Evolutionary conservation across 495 filamentous ascomycete genomes (phyloP).

Genomic region (Penicillium cosmopolitanum): DNA sequence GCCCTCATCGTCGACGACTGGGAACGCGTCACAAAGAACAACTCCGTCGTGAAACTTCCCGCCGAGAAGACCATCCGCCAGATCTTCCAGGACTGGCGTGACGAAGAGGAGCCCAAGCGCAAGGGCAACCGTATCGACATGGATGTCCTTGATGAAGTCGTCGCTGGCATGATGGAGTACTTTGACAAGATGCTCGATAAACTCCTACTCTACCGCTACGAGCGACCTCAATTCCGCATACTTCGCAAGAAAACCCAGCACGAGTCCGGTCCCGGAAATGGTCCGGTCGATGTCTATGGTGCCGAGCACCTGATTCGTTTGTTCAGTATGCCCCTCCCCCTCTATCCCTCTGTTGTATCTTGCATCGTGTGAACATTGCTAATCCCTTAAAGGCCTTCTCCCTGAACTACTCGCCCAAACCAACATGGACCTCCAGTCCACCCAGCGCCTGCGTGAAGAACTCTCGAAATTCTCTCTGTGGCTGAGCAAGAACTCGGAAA

Average conservation of each 20-base stretch:
- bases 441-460: slow-evolving; percentile 85
- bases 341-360: neutral
- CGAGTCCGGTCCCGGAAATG: slow-evolving; percentile 59
- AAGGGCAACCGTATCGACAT: slow-evolving; percentile 60
- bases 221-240: slow-evolving; percentile 81
- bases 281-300: slow-evolving; percentile 80
- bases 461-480: slow-evolving; percentile 78
- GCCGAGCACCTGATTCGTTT: slow-evolving; percentile 88
- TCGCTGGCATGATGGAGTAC: slow-evolving; percentile 83
- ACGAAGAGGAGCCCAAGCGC: slow-evolving; percentile 69
- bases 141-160: slow-evolving; percentile 86
- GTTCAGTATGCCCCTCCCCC: slow-evolving; percentile 66
- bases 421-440: slow-evolving; percentile 92
- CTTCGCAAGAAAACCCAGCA: slow-evolving; percentile 60
- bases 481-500: slow-evolving; percentile 70
- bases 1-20: slow-evolving; percentile 94
- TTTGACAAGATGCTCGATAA: slow-evolving; percentile 86
- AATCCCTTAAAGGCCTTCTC: slow-evolving; percentile 66
- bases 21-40: slow-evolving; percentile 97
- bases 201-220: slow-evolving; percentile 89
- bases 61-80: slow-evolving; percentile 70
- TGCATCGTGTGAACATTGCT: slow-evolving; percentile 13
- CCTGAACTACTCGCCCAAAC: slow-evolving; percentile 95
- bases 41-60: slow-evolving; percentile 82
- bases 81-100: slow-evolving; percentile 79